These are phyloP conservation scores for Nyctanthes arbortristis DNA, from an alignment of 257 asterid species.

Conservation along the genomic window DNA sequence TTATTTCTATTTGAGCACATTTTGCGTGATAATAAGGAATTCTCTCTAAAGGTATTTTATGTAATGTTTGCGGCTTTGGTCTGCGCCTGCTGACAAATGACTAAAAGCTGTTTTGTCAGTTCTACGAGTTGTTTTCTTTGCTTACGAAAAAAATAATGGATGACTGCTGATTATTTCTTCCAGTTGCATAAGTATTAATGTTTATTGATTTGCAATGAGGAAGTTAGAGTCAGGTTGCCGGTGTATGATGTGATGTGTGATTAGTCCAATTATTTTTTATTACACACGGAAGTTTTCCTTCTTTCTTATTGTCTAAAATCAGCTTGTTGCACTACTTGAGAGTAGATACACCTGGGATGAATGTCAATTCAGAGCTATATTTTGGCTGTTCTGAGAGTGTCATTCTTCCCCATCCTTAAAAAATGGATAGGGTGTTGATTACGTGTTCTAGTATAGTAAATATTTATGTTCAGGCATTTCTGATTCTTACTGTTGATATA, in stretches of 20 bases:
- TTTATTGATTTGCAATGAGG: background rate
- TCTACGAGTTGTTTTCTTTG: conserved; percentile 8
- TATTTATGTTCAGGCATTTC: background rate
- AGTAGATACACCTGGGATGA: background rate
- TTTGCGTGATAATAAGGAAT: too few relatives aligned
- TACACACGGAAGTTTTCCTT: background rate
- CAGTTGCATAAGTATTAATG: background rate
- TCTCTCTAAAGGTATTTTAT: too few relatives aligned
- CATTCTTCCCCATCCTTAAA: too few relatives aligned
- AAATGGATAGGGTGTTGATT: too few relatives aligned
- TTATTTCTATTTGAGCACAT: too few relatives aligned
- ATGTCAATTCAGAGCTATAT: background rate
- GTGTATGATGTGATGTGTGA: background rate
- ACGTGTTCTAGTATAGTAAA: too few relatives aligned
- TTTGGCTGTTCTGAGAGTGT: too few relatives aligned
- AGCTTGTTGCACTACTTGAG: background rate
- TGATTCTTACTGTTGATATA: background rate
- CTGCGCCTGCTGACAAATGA: conserved; percentile 13
- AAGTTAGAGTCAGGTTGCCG: background rate
- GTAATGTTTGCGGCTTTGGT: too few relatives aligned
- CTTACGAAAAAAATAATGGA: background rate
- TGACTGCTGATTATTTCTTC: background rate
- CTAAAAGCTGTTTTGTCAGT: conserved; percentile 16
- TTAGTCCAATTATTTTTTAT: background rate
- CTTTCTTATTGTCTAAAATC: background rate